Evolutionary conservation across 2,329 filamentous ascomycete species (phyloP).

Genomic region (Zalaria sp.): DNA sequence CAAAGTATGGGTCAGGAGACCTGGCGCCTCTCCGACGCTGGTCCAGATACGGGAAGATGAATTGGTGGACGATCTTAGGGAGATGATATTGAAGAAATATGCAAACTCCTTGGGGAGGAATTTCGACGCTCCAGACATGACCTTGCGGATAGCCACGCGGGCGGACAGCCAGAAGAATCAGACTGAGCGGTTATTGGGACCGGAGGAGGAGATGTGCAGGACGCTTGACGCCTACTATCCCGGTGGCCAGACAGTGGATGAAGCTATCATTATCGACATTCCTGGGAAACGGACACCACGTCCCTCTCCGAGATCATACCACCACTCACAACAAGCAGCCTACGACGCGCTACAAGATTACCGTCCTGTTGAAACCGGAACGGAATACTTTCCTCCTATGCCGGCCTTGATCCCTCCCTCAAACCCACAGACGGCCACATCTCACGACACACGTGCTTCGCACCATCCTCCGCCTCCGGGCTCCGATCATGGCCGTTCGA

Average conservation of each 20-base stretch:
- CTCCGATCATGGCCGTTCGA: constrained; percentile 46
- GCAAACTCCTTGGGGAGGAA: constrained; percentile 77
- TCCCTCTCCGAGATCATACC: constrained; percentile 53
- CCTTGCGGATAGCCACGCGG: constrained; percentile 61
- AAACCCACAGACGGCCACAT: constrained; percentile 17
- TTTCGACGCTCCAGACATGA: constrained; percentile 84
- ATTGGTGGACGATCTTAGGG: constrained; percentile 85
- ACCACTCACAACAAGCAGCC: constrained; percentile 29
- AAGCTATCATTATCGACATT: constrained; percentile 83
- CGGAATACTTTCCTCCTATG: constrained; percentile 75
- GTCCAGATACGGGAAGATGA: constrained; percentile 78
- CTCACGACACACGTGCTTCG: constrained; percentile 18
- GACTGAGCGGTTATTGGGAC: constrained; percentile 58
- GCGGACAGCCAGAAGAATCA: constrained; percentile 11
- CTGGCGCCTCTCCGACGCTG: constrained; percentile 71
- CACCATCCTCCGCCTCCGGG: constrained; percentile 17
- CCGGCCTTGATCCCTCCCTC: constrained; percentile 30
- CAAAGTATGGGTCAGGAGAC: constrained; percentile 92
- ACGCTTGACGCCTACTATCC: constrained; percentile 75
- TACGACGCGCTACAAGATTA: constrained; percentile 48
- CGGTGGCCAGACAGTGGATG: constrained; percentile 73
- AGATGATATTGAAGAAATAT: constrained; percentile 86
- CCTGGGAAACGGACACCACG: constrained; percentile 63
- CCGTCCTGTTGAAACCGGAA: constrained; percentile 52
- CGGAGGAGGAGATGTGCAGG: constrained; percentile 70